Base-by-base conservation (phyloP, 2,329 filamentous ascomycete genomes). In the Rhynchosporium graminicola region DNA sequence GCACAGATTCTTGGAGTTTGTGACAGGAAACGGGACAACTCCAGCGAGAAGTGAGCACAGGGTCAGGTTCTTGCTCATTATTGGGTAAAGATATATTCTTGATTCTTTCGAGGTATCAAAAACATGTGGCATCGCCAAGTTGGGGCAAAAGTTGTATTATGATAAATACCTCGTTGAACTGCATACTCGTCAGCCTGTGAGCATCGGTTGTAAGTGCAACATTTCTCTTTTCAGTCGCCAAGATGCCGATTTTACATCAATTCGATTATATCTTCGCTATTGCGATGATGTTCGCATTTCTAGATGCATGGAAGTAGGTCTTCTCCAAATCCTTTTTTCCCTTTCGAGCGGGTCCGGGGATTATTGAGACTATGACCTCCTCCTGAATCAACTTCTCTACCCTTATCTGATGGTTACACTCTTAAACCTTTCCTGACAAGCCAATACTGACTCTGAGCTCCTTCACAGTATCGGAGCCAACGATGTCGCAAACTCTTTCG, bases 401-500 rank as follows among this genome's bases (percentile, higher is more conserved):
- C 20, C 20, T 20, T 20, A 1, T 20, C 20, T 20, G 20, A 20
- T 20, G 20, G 20, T 20, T 20, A 20, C 20, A 20, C 20, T 20
- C 20, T 20, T 20, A 20, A 20, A 20, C 20, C 20, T 20, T 20
- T 20, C 20, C 20, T 20, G 20, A 20, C 20, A 20, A 20, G 20
- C 20, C 20, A 20, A 20, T 20, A 20, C 20, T 20, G 20, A 20
- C 20, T 20, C 20, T 20, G 20, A 20, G 20, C 20, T 20, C 1
- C 20, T 20, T 20, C 20, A 20, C 20, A 20, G 20, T 71, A 87
- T 86, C 67, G 84, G 64, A 26, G 66, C 67, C 26, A 69, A 86
- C 76, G 88, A 91, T 87, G 87, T 91, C 63, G 88, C 88, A 75
- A 91, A 91, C 78, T 84, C 87, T 1, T 91, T 86, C 84, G 87